A percentile compares a stretch with the other conserved stretches of the same genome.
These are phyloP conservation scores for Hymenoscyphus occultus DNA, from an alignment of 2,329 filamentous ascomycete species.

Conservation along the genomic window DNA sequence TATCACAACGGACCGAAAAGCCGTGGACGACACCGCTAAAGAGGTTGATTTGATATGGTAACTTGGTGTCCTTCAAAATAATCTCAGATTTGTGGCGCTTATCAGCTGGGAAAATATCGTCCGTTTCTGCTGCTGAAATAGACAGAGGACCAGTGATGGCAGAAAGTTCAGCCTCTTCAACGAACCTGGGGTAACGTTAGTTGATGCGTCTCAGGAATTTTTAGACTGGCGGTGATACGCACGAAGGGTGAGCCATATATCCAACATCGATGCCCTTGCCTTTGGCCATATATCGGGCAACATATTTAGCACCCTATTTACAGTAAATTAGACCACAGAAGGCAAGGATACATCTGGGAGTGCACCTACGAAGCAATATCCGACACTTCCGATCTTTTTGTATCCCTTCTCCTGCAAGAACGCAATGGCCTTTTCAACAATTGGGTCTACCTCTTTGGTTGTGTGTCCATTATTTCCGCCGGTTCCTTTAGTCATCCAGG, in stretches of 20 bases:
- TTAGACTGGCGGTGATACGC: slow-evolving; percentile 10
- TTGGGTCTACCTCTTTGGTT: slow-evolving; percentile 30
- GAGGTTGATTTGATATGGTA: slow-evolving; percentile 67
- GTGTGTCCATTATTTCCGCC: slow-evolving; percentile 36
- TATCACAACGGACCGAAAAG: slow-evolving; percentile 67
- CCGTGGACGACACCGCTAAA: slow-evolving; percentile 71
- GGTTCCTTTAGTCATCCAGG: slow-evolving; percentile 45
- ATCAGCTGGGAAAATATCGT: slow-evolving; percentile 62
- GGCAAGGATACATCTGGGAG: neutral
- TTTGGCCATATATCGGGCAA: slow-evolving; percentile 60
- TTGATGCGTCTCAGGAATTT: neutral
- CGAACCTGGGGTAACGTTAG: slow-evolving; percentile 45
- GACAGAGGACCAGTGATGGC: slow-evolving; percentile 65
- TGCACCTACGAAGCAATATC: slow-evolving; percentile 62
- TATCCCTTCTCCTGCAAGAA: slow-evolving; percentile 55
- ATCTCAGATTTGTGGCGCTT: slow-evolving; percentile 63
- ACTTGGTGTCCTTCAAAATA: slow-evolving; percentile 55
- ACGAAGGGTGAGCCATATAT: slow-evolving; percentile 71
- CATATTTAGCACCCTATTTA: slow-evolving; percentile 63
- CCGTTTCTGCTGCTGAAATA: slow-evolving; percentile 56
- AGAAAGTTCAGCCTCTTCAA: slow-evolving; percentile 63
- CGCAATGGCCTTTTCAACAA: slow-evolving; percentile 52
- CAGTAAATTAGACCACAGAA: neutral
- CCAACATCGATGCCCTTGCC: slow-evolving; percentile 64
- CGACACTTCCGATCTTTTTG: slow-evolving; percentile 61